Evolutionary conservation across 1,284 basidiomycete genomes (phyloP), one percentile per base, ranked within the genome.

Genomic region (Cryptococcus deneoformans): DNA sequence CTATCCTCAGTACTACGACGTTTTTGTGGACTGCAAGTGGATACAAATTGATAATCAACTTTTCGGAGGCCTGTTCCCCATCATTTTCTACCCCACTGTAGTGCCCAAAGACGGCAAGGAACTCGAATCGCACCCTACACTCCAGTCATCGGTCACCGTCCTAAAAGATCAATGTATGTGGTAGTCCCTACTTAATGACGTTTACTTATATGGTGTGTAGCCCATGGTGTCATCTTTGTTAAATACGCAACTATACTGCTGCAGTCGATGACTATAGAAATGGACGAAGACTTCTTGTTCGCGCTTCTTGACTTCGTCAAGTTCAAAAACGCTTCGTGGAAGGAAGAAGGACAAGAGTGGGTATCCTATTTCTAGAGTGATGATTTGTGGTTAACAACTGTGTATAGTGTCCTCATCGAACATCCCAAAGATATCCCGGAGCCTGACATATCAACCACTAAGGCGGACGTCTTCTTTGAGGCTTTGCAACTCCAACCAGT

Each of bases 1-100:
- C 73, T 95, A 87, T 62, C 81, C 85, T 1, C 82, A 88, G 45
- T 89, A 91, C 24, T 91, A 95, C 68, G 84, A 90, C 8, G 81
- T 92, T 54, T 90, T 85, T 51, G 50, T 97, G 46, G 86, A 88
- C n/a, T 91, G 88, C 75, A 92, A 91, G 50, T 88, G 84, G 75
- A 83, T 99, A 35, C 95, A 99, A 76, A 86, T 99, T 62, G 94
- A 98, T 78, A 99, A 99, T 72, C 96, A 99, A 76, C 84, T 99
- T 7, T 95, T 98, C 63, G 96, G 97, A 58, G 93, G 92, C 20
- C 78, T 95, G 12, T 99, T 90, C 81, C 94, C 96, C 0, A 94
- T 99, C 60, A 86, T 99, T 54, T 81, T 99, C 43, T 96, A 99
- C 72, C 96, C 96, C 0, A 94, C 92, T 2, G 90, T 92, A 0